Conservation (phyloP, 768 basidiomycete species). For the Russula sp. region DNA sequence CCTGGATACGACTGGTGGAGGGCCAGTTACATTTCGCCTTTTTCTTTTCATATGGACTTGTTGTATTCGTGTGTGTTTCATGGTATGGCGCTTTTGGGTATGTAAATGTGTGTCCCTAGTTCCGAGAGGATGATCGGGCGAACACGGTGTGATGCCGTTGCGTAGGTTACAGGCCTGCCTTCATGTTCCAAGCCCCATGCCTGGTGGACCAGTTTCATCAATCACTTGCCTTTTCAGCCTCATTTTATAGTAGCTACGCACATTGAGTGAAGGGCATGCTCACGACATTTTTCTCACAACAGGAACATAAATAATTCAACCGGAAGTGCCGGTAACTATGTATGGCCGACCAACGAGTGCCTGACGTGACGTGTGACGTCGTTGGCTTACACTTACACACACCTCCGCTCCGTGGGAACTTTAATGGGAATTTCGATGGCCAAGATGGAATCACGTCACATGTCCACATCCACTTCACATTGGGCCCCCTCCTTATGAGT, state of each 20-base stretch:
- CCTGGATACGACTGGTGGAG: neutral
- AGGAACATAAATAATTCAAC: neutral
- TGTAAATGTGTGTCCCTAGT: neutral
- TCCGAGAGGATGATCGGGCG: neutral
- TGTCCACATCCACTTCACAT: no score
- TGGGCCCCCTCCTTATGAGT: neutral
- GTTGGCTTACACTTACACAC: neutral
- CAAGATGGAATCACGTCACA: conserved; percentile 2
- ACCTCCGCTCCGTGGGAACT: neutral
- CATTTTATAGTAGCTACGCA: neutral
- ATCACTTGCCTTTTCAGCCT: neutral
- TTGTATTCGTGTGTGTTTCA: neutral
- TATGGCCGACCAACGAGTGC: neutral
- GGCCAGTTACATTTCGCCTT: neutral
- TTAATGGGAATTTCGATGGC: neutral
- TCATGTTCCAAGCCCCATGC: neutral
- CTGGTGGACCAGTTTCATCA: neutral
- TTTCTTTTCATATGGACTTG: neutral
- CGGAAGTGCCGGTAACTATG: neutral
- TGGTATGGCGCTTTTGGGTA: neutral
- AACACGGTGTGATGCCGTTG: neutral
- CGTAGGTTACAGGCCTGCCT: neutral
- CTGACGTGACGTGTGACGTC: no score
- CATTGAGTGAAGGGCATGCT: neutral
- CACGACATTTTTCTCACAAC: neutral